These are phyloP conservation scores for Cytospora mali DNA, from an alignment of 2,329 filamentous ascomycete species.

Conservation along the genomic window DNA sequence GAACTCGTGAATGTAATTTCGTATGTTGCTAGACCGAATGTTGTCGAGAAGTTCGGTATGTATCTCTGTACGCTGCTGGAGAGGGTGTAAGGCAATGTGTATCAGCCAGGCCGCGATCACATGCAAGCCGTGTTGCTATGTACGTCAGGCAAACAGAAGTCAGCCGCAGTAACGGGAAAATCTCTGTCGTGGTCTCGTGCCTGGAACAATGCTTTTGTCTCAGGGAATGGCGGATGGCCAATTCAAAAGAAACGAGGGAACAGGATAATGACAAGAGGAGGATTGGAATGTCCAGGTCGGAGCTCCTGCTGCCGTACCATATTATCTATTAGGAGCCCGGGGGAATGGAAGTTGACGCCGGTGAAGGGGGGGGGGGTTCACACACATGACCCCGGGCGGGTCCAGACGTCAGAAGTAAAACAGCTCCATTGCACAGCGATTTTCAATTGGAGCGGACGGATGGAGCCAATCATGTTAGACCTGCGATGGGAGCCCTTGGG, in stretches of 20 bases:
- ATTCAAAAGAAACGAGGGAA: background rate
- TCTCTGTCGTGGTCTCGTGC: background rate
- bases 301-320: background rate
- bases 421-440: background rate
- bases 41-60: background rate
- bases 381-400: background rate
- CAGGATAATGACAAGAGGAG: constrained; percentile 10
- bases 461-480: constrained; percentile 19
- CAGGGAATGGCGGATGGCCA: background rate
- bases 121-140: constrained; percentile 14
- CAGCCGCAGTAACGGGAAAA: background rate
- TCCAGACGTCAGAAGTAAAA: constrained; percentile 6
- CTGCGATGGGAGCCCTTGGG: background rate
- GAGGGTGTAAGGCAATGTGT: constrained; percentile 14
- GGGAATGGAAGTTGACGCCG: constrained; percentile 20
- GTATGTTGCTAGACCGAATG: background rate
- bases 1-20: background rate
- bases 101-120: constrained; percentile 15
- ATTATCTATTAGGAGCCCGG: constrained; percentile 2
- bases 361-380: background rate
- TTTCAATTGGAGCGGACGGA: constrained; percentile 26
- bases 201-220: background rate
- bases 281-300: background rate
- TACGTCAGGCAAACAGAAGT: background rate
- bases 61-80: background rate